Evolutionary conservation across 305 asterid species (phyloP).

Genomic region (Rubia tinctorum): DNA sequence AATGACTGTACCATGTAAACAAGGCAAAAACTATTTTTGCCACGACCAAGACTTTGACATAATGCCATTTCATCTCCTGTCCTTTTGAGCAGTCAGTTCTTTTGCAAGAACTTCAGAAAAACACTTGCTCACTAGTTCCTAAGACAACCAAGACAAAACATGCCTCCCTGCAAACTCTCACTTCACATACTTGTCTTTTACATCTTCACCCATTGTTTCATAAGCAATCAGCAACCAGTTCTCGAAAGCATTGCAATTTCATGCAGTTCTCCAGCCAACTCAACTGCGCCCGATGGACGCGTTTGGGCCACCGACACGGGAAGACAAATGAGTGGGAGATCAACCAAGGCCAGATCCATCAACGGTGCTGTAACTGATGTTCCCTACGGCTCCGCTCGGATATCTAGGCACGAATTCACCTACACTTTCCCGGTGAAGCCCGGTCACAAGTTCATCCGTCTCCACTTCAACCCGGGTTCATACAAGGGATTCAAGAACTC

Average conservation of each 20-base stretch:
- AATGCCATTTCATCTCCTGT: not conserved
- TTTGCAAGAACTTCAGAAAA: no score
- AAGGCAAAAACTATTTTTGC: not conserved
- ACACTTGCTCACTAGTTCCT: not conserved
- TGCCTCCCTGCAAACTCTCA: slow-evolving; percentile 19
- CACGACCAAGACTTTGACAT: not conserved
- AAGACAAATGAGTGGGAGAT: slow-evolving; percentile 36
- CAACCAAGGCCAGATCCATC: slow-evolving; percentile 34
- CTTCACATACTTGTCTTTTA: slow-evolving; percentile 18
- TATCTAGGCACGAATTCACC: slow-evolving; percentile 43
- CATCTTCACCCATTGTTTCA: slow-evolving; percentile 8
- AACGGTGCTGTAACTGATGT: slow-evolving; percentile 17
- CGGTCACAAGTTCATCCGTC: slow-evolving; percentile 64
- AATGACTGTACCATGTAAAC: not conserved
- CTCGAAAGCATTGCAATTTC: slow-evolving; percentile 42
- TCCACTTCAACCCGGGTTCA: slow-evolving; percentile 54
- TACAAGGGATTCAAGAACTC: slow-evolving; percentile 46
- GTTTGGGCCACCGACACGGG: slow-evolving; percentile 49
- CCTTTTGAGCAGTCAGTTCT: no score
- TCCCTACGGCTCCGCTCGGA: slow-evolving; percentile 55
- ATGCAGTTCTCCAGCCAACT: slow-evolving; percentile 47
- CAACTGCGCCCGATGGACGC: slow-evolving; percentile 40
- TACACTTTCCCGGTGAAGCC: slow-evolving; percentile 40
- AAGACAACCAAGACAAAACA: slow-evolving; percentile 11
- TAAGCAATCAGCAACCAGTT: slow-evolving; percentile 15